Evolutionary conservation across 192 early-diverging fungal species (phyloP), one percentile per base, ranked within the genome.

Genomic region (Backusella macrospora): DNA sequence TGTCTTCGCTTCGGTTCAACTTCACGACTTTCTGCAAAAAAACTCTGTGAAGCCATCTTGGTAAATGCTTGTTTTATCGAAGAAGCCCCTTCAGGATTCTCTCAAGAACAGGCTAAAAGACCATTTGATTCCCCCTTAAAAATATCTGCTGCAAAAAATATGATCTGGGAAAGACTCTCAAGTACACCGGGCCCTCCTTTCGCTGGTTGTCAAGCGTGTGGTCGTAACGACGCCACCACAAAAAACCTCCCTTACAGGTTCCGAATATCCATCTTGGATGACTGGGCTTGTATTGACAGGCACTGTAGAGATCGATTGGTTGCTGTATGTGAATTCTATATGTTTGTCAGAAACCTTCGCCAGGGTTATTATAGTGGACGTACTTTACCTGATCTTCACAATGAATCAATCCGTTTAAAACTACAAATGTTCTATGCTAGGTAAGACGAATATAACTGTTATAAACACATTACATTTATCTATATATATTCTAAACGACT

Each of bases 261-360:
- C 79, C 86, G 91, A 45, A 90, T 94, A 73, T 86, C 89, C 5
- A 76, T 81, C 15, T 82, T 81, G 42, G 89, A 89, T 43, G 92
- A 93, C 62, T 94, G 92, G 92, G 85, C 88, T 44, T 89, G 88
- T 59, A 86, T 93, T 68, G 92, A 93, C 76, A 84, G 86, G 16
- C 88, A 90, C 73, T 99, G 97, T 78, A 94, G 95, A 37, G 97
- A 98, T 82, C 86, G 96, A 13, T 75, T 99, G 21, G 92, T 96
- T 4, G 92, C 96, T 14, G 94, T 92, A 14, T 92, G 93, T 72
- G 96, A 98, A 71, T 99, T 99, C 73, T 99, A 97, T 82, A 88
- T 91, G 43, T 98, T 98, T 84, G 85, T 96, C 47, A 88, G 95
- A 37, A 92, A 96, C 73, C 79, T 98, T 52, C 90, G 94, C 68